Evolutionary conservation across 176 grass and related monocot genomes (phyloP).

Genomic region (Puccinellia tenuiflora): DNA sequence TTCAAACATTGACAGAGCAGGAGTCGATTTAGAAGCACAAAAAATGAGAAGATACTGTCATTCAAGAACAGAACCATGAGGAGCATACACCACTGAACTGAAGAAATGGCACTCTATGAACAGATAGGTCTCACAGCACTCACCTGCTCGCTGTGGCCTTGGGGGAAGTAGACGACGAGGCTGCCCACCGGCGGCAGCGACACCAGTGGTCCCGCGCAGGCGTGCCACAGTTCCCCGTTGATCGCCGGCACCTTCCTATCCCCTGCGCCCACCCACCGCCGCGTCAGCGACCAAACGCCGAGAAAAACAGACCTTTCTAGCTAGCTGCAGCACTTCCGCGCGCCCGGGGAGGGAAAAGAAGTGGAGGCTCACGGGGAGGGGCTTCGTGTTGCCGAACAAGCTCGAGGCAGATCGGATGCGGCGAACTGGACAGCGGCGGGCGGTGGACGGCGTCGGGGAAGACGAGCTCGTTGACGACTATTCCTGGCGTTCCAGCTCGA

Average conservation of each 20-base stretch:
- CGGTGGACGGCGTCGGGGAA: no score
- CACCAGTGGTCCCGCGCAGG: slow-evolving; percentile 92
- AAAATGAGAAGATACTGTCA: neutral
- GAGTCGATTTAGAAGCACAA: neutral
- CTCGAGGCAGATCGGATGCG: no score
- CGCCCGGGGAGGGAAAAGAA: no score
- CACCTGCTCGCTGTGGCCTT: slow-evolving; percentile 99
- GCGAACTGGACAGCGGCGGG: no score
- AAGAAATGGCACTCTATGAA: neutral
- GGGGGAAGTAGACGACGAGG: slow-evolving; percentile 98
- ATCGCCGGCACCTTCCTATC: slow-evolving; percentile 77
- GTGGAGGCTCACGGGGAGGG: no score
- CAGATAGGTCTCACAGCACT: neutral
- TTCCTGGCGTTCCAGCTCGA: no score
- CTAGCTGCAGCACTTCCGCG: no score
- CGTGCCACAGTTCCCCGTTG: slow-evolving; percentile 93
- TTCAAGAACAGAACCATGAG: neutral
- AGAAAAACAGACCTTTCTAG: neutral
- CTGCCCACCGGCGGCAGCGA: slow-evolving; percentile 91
- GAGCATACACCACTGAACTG: neutral
- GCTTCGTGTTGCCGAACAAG: no score
- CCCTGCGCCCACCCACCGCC: slow-evolving; percentile 29
- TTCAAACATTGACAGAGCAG: neutral
- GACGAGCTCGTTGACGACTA: no score
- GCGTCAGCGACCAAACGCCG: slow-evolving; percentile 24